Conservation (phyloP, 179 eudicot genomes). For the Carnegiea gigantea region DNA sequence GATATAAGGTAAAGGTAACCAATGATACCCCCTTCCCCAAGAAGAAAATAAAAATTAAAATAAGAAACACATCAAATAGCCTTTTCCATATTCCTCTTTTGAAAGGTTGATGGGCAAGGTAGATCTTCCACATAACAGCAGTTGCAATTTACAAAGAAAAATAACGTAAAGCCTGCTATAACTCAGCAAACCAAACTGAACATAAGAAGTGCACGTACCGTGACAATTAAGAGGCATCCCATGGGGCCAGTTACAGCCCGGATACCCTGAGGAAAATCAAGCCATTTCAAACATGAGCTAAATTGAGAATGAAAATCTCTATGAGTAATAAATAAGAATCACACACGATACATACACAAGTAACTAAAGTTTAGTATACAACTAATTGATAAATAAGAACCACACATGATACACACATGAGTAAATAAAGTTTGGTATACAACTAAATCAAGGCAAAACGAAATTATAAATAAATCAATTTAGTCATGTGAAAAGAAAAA, state of each 20-base stretch:
- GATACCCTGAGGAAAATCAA: conserved; percentile 57
- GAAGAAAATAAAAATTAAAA: background rate
- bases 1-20: background rate
- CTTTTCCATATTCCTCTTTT: background rate
- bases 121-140: background rate
- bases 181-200: background rate
- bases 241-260: conserved; percentile 91
- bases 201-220: conserved; percentile 41
- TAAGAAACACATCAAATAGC: background rate
- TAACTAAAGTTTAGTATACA: background rate
- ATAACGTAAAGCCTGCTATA: background rate
- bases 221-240: conserved; percentile 96
- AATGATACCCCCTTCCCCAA: background rate
- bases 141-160: background rate
- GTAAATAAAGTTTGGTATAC: background rate
- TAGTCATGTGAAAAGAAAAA: background rate
- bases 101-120: background rate
- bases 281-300: conserved; percentile 1
- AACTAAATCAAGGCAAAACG: background rate
- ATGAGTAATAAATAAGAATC: background rate
- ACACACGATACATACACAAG: background rate
- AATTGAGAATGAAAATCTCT: background rate
- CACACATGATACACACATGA: too few species aligned
- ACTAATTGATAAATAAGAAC: background rate
- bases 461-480: background rate